Evolutionary conservation across 2,329 filamentous ascomycete species (phyloP).

Genomic region (Aspergillus novoparasiticus): DNA sequence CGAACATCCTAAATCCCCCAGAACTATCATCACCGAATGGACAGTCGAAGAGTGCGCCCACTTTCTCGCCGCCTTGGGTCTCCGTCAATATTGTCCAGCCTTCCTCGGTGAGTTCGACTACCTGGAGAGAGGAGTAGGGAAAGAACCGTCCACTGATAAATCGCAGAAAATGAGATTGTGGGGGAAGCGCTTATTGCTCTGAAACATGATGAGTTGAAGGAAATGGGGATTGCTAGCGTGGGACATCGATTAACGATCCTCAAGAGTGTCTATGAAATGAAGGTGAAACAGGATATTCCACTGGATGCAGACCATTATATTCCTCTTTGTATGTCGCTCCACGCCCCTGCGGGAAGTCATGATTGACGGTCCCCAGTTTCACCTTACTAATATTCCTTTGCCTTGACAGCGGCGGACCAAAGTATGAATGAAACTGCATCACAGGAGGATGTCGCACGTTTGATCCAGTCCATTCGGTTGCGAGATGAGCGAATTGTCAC

Average conservation of each 20-base stretch:
- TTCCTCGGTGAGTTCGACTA: slow-evolving; percentile 72
- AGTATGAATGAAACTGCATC: slow-evolving; percentile 86
- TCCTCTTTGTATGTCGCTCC: slow-evolving; percentile 72
- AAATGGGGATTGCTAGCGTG: slow-evolving; percentile 90
- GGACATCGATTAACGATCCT: slow-evolving; percentile 93
- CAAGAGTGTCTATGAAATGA: slow-evolving; percentile 94
- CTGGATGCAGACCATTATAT: slow-evolving; percentile 93
- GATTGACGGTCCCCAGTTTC: slow-evolving; percentile 12
- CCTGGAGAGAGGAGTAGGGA: background rate
- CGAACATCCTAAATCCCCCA: slow-evolving; percentile 57
- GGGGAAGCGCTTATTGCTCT: slow-evolving; percentile 88
- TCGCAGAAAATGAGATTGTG: slow-evolving; percentile 87
- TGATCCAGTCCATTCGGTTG: slow-evolving; percentile 85
- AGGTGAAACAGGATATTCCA: slow-evolving; percentile 88
- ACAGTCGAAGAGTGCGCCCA: slow-evolving; percentile 85
- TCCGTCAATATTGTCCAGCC: slow-evolving; percentile 78
- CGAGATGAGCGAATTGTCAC: slow-evolving; percentile 87
- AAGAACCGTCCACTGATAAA: slow-evolving; percentile 8
- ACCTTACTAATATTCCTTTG: slow-evolving; percentile 12
- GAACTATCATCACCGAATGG: slow-evolving; percentile 62
- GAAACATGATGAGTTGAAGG: slow-evolving; percentile 89
- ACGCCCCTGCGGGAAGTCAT: background rate
- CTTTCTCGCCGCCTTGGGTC: slow-evolving; percentile 77
- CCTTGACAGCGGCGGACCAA: slow-evolving; percentile 75
- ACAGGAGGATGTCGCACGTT: slow-evolving; percentile 86